Evolutionary conservation across 495 filamentous ascomycete species (phyloP), one percentile per base, ranked within the genome.

Genomic region (Xylaria nigripes): DNA sequence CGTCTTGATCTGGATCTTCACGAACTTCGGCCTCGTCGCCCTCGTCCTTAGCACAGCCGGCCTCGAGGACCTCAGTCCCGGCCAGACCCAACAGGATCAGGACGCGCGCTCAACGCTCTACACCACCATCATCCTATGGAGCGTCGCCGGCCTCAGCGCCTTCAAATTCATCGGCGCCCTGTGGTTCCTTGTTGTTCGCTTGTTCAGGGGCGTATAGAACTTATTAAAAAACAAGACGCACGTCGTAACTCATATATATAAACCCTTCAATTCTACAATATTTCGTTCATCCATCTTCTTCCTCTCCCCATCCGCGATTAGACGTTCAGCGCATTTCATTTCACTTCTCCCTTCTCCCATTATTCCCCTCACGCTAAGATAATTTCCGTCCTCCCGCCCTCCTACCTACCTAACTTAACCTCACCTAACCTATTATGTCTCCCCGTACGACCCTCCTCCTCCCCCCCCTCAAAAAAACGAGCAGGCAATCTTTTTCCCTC

Each of bases 1-100:
- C 61, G 94, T 99, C 50, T 75, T 99, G 48, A 79, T 85, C 51
- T 99, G 94, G 94, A 93, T 99, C 72, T 90, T 96, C 64, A 91
- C 83, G 60, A 99, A 99, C 70, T 87, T 97, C 64, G 90, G 83
- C 9, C 84, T 99, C 5, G 79, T 77, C 3, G 93, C 93, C 0
- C 80, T 91, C n/a, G 90, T 99, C 40, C 71, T 97, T 53, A 87
- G 84, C 57, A 81, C 86, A 1, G 94, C 84, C 21, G 94, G 94
- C 6, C 64, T 96, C 51, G 82, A 93, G 52, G 76, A 76, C 18
- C 75, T 93, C 38, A 69, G 72, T 34, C 62, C 72, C 1, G 71
- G 67, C 2, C 64, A 67, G 57, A 55, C 68, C n/a, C 72, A 81
- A 36, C 66, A 73, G 10, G 71, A 68, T 44, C 52, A 76, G 51